Percentiles rank a stretch among this genome's conserved stretches.
These are phyloP conservation scores for Phalaenopsis hybrid DNA, from an alignment of 116 monocot genomes.

Conservation along the genomic window DNA sequence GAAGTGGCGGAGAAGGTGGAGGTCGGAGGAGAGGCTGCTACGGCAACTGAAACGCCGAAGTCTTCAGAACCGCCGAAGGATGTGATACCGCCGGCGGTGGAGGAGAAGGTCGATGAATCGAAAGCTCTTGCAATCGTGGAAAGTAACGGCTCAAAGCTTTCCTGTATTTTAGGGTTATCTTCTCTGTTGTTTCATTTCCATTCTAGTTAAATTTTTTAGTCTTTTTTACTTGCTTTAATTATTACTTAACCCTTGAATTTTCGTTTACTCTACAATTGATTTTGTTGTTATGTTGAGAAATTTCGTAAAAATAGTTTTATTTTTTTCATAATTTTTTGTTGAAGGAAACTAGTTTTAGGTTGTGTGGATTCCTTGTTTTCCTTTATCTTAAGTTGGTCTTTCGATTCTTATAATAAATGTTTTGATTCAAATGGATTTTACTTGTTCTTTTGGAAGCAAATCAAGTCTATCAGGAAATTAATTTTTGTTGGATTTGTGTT, in stretches of 20 bases:
- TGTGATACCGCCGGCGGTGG: constrained; percentile 8
- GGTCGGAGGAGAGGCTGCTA: background rate
- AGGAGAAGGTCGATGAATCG: constrained; percentile 17
- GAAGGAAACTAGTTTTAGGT: constrained; percentile 3
- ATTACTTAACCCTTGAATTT: background rate
- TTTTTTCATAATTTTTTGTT: background rate
- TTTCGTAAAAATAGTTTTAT: background rate
- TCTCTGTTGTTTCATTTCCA: background rate
- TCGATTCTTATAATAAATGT: background rate
- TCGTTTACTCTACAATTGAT: background rate
- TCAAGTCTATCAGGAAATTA: background rate
- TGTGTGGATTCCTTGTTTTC: background rate
- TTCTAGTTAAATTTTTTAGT: background rate
- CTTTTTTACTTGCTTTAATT: background rate
- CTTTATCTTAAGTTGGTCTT: background rate
- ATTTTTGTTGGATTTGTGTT: background rate
- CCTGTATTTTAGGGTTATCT: background rate
- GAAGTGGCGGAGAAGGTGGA: constrained; percentile 10
- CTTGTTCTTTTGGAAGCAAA: background rate
- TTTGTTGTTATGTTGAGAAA: background rate
- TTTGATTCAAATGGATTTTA: background rate
- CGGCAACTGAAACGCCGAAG: background rate
- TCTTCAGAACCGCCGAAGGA: constrained; percentile 12
- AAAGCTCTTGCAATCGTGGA: constrained; percentile 22
- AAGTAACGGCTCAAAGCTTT: constrained; percentile 6